These are phyloP conservation scores for Penicillium nordicum DNA, from an alignment of 2,329 filamentous ascomycete species.

Conservation along the genomic window DNA sequence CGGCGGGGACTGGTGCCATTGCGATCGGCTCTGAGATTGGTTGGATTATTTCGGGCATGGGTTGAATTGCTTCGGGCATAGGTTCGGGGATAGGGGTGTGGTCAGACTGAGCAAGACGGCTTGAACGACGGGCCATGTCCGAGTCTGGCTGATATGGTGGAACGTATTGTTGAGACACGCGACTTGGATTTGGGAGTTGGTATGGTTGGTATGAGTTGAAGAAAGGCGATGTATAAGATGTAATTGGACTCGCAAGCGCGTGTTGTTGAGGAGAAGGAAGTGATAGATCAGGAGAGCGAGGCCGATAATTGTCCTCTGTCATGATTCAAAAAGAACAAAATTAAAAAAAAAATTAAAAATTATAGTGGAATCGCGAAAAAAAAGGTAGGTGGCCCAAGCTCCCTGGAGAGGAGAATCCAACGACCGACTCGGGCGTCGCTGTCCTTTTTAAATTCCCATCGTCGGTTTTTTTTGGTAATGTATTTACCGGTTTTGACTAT, in stretches of 20 bases:
- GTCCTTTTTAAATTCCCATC: constrained; percentile 38
- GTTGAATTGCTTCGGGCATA: constrained; percentile 3
- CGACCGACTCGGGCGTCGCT: constrained; percentile 19
- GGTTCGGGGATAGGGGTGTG: constrained; percentile 26
- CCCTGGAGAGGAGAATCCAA: constrained; percentile 7
- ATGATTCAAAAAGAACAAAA: constrained; percentile 29
- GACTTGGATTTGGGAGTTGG: constrained; percentile 8
- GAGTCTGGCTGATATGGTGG: constrained; percentile 29
- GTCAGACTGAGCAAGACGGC: constrained; percentile 35
- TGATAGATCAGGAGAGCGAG: constrained; percentile 51
- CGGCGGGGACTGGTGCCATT: constrained; percentile 20
- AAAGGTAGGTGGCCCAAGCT: constrained; percentile 19
- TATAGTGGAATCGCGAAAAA: constrained; percentile 8
- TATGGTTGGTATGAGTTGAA: constrained; percentile 10
- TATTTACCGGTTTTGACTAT: not conserved
- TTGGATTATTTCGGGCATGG: not conserved
- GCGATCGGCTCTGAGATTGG: constrained; percentile 14
- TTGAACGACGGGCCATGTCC: constrained; percentile 45
- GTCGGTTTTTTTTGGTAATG: constrained; percentile 6
- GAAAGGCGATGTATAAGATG: constrained; percentile 20
- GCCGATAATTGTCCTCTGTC: constrained; percentile 48
- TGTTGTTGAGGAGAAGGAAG: constrained; percentile 39
- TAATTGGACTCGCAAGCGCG: not conserved
- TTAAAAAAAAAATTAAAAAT: not conserved
- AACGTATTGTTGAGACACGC: constrained; percentile 37